A percentile compares a stretch with the other conserved stretches of the same genome.
These are phyloP conservation scores for Ramalina peruviana DNA, from an alignment of 495 filamentous ascomycete species.

Conservation along the genomic window DNA sequence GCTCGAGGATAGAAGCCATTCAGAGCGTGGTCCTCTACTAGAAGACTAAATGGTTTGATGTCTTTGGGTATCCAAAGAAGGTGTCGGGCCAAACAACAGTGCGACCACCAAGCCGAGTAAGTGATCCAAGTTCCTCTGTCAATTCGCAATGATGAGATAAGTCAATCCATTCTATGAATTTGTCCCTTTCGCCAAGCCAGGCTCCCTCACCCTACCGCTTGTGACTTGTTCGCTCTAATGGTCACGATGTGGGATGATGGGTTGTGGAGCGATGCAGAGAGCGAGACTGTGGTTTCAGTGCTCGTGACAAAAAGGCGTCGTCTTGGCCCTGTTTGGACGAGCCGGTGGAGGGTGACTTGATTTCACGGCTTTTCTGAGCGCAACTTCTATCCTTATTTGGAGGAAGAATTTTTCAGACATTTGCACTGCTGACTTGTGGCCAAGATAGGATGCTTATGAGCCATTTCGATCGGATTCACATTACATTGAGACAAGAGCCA, in stretches of 20 bases:
- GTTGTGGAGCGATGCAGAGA: slow-evolving; percentile 65
- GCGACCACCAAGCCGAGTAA: too few species aligned
- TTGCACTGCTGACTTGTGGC: too few species aligned
- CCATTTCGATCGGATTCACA: too few species aligned
- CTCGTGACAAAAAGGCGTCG: slow-evolving; percentile 37
- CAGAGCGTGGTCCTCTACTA: too few species aligned
- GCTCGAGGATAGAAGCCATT: too few species aligned
- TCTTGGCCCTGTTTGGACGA: slow-evolving; percentile 36
- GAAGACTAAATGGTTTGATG: too few species aligned
- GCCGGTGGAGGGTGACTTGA: slow-evolving; percentile 45
- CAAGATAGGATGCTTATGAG: too few species aligned
- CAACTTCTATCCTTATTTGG: neutral
- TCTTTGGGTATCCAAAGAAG: too few species aligned
- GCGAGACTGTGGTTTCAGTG: slow-evolving; percentile 27
- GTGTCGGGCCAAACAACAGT: too few species aligned
- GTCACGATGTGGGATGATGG: slow-evolving; percentile 49
- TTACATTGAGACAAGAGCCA: too few species aligned
- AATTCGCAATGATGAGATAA: slow-evolving; percentile 71
- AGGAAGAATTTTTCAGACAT: too few species aligned
- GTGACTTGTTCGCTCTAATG: slow-evolving; percentile 9
- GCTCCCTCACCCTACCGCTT: slow-evolving; percentile 63
- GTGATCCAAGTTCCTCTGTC: neutral
- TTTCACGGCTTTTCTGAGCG: slow-evolving; percentile 53
- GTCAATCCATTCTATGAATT: slow-evolving; percentile 99
- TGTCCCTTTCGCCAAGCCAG: slow-evolving; percentile 51